phyloP scores from a whole-genome alignment of 2,329 filamentous ascomycete genomes.

The Proliferodiscus dingleyae region DNA sequence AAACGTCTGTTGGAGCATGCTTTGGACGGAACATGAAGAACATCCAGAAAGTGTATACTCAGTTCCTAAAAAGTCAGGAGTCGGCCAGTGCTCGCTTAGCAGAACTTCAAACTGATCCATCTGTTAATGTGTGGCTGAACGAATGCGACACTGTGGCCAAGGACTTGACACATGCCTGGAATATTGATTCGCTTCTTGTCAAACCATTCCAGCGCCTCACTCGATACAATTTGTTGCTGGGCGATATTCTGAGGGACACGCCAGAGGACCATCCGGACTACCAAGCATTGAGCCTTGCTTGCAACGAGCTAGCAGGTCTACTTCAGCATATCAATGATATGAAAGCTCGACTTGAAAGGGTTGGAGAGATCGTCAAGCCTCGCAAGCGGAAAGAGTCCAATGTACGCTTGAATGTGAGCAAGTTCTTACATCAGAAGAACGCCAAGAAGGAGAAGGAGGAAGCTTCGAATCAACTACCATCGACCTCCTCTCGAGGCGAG shows the following conservation, averaged over 20 bases:
- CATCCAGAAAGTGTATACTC: constrained; percentile 58
- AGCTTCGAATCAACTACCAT: constrained; percentile 71
- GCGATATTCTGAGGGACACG: constrained; percentile 74
- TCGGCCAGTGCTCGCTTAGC: constrained; percentile 56
- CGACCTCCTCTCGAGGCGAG: constrained; percentile 20
- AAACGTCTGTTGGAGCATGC: constrained; percentile 28
- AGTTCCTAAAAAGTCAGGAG: constrained; percentile 59
- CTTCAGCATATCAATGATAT: constrained; percentile 88
- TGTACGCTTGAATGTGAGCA: constrained; percentile 46
- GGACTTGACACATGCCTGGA: constrained; percentile 91
- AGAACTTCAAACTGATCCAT: constrained; percentile 57
- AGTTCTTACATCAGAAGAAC: neutral
- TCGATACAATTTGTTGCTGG: constrained; percentile 86
- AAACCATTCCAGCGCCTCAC: constrained; percentile 94
- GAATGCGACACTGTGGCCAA: constrained; percentile 91
- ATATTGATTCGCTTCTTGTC: constrained; percentile 90
- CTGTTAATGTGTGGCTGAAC: constrained; percentile 77
- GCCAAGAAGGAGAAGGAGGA: constrained; percentile 53
- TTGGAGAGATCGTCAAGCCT: constrained; percentile 72
- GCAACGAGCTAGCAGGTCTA: constrained; percentile 55
- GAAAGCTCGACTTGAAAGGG: constrained; percentile 89
- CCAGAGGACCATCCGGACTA: constrained; percentile 80
- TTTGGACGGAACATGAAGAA: constrained; percentile 47
- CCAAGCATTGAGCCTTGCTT: constrained; percentile 52
- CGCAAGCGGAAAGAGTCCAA: constrained; percentile 86